Evolutionary conservation across 768 basidiomycete species (phyloP).

Genomic region (Naematelia aurantialba): DNA sequence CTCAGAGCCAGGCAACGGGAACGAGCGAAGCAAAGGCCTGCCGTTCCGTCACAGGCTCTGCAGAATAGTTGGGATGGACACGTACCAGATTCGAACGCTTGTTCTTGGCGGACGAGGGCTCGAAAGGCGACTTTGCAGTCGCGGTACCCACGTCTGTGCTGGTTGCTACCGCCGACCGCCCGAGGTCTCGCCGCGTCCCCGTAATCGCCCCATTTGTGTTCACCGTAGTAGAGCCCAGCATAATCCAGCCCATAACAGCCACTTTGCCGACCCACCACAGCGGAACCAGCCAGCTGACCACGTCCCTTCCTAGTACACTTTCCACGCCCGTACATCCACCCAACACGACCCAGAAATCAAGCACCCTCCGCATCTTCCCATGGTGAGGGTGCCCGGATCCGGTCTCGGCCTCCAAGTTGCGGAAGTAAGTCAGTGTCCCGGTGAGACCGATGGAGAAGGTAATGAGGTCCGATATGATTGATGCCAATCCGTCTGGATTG

Average conservation of each 20-base stretch:
- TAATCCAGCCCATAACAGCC: not conserved
- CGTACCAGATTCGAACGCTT: not conserved
- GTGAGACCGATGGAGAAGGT: not conserved
- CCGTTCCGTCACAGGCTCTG: too few species aligned
- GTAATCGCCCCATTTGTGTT: not conserved
- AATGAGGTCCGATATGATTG: not conserved
- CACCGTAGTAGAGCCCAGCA: not conserved
- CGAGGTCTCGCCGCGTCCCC: not conserved
- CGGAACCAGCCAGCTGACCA: not conserved
- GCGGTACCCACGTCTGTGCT: not conserved
- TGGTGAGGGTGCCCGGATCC: not conserved
- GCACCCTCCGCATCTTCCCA: not conserved
- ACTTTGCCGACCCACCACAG: slow-evolving; percentile 3
- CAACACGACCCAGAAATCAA: slow-evolving; percentile 1
- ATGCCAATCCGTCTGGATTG: not conserved
- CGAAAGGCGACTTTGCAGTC: not conserved
- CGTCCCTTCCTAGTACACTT: not conserved
- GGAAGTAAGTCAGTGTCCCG: not conserved
- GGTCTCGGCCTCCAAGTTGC: not conserved
- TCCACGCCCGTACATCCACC: not conserved
- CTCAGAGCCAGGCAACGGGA: not conserved
- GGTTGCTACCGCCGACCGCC: not conserved
- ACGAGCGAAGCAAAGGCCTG: too few species aligned
- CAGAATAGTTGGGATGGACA: too few species aligned
- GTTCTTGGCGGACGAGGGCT: not conserved